Conservation (phyloP, 192 early-diverging fungal genomes). For the Podochytrium sp. region DNA sequence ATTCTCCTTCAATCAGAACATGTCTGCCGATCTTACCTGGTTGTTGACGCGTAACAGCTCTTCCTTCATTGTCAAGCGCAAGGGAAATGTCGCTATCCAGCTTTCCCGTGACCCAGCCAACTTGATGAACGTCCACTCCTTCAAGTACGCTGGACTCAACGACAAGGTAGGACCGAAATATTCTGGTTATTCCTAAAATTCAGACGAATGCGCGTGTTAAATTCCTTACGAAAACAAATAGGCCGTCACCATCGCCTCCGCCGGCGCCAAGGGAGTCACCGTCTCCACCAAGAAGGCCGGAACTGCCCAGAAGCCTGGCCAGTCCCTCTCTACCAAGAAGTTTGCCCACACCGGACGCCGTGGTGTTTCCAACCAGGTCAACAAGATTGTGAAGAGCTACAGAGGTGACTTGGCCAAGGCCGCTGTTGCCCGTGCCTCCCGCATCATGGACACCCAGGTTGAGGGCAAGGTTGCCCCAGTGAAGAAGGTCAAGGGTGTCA, state of each 20-base stretch:
- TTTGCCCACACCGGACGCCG: slow-evolving; percentile 57
- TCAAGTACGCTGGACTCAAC: slow-evolving; percentile 82
- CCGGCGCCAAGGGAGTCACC: slow-evolving; percentile 68
- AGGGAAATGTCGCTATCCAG: slow-evolving; percentile 48
- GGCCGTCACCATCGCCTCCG: slow-evolving; percentile 59
- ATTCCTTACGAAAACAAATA: slow-evolving; percentile 34
- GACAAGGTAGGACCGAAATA: slow-evolving; percentile 54
- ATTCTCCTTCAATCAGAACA: slow-evolving; percentile 3
- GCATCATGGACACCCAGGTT: slow-evolving; percentile 69
- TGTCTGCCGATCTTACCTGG: slow-evolving; percentile 53
- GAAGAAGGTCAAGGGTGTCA: slow-evolving; percentile 60
- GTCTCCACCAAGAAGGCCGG: slow-evolving; percentile 62
- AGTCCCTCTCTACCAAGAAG: slow-evolving; percentile 56
- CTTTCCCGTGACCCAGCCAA: slow-evolving; percentile 24
- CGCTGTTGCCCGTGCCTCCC: slow-evolving; percentile 73
- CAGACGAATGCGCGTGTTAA: too few relatives aligned
- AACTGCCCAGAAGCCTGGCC: slow-evolving; percentile 56
- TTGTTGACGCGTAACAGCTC: slow-evolving; percentile 76
- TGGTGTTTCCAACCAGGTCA: slow-evolving; percentile 66
- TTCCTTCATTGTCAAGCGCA: slow-evolving; percentile 83
- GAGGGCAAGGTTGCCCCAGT: slow-evolving; percentile 52
- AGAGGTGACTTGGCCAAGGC: slow-evolving; percentile 69
- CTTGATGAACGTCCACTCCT: slow-evolving; percentile 70
- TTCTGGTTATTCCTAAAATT: background rate
- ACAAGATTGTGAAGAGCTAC: slow-evolving; percentile 66